Evolutionary conservation across 202 grass and related monocot species (phyloP).

Genomic region (Brachypodium distachyon): DNA sequence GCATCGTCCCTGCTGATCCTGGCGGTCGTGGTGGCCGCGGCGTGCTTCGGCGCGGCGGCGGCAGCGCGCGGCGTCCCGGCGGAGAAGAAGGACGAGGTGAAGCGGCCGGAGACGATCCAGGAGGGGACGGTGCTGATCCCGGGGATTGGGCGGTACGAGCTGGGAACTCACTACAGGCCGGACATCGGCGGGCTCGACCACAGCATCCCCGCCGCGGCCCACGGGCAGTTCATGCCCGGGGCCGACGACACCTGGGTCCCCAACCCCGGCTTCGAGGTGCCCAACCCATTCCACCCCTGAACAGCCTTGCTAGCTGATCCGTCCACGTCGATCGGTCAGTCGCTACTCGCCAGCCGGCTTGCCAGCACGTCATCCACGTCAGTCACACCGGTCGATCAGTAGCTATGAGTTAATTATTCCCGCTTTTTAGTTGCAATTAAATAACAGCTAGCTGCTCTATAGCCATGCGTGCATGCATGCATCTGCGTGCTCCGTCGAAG

Average conservation of each 20-base stretch:
- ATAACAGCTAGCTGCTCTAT: conserved; percentile 1
- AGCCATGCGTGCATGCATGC: conserved; percentile 2
- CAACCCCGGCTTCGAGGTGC: conserved; percentile 76
- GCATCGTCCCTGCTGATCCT: conserved; percentile 18
- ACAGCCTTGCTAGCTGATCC: too few species aligned
- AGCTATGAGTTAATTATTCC: not conserved
- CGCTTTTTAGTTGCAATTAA: not conserved
- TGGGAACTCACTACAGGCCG: conserved; percentile 29
- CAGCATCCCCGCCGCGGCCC: conserved; percentile 54
- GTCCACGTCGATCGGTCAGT: not conserved
- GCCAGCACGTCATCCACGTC: not conserved
- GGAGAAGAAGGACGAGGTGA: conserved; percentile 17
- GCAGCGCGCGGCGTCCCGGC: conserved; percentile 35
- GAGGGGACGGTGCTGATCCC: conserved; percentile 53
- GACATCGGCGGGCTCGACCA: conserved; percentile 50
- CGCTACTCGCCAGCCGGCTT: not conserved
- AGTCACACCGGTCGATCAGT: not conserved
- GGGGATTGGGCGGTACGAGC: conserved; percentile 33
- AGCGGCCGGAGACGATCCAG: conserved; percentile 32
- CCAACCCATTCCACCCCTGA: conserved; percentile 55
- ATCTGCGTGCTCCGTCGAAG: not conserved
- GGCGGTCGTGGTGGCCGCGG: conserved; percentile 11
- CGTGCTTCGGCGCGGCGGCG: conserved; percentile 15
- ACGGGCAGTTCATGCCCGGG: conserved; percentile 47
- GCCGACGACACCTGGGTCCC: conserved; percentile 67